phyloP scores from a whole-genome alignment of 257 asterid species.

The Solanum chaucha region DNA sequence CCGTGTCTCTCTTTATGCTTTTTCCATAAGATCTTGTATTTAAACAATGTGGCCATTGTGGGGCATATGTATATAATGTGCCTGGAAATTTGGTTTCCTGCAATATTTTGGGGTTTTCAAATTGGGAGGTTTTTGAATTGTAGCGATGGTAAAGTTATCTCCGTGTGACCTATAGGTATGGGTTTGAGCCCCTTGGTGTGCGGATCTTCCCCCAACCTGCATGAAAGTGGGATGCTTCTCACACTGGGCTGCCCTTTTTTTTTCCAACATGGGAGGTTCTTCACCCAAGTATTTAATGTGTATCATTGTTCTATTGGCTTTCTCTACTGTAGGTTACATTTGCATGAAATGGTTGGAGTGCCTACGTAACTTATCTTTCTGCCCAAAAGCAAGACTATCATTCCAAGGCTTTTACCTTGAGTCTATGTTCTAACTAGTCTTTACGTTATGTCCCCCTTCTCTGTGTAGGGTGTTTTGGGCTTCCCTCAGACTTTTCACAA shows the following conservation, averaged over 20 bases:
- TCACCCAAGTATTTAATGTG: neutral
- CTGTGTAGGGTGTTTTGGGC: neutral
- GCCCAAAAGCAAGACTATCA: neutral
- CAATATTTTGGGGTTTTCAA: neutral
- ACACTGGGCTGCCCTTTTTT: neutral
- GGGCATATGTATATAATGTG: neutral
- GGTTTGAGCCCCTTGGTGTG: neutral
- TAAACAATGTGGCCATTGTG: neutral
- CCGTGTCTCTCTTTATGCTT: neutral
- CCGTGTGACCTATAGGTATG: neutral
- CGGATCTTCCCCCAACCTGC: neutral
- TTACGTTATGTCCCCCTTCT: neutral
- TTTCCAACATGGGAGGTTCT: neutral
- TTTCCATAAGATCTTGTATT: neutral
- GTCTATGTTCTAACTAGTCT: neutral
- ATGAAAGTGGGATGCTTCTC: neutral
- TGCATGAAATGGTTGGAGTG: neutral
- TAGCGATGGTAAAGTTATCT: neutral
- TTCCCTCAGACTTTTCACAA: neutral
- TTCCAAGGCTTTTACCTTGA: neutral
- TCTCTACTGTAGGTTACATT: neutral
- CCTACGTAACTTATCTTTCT: neutral
- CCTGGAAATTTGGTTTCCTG: neutral
- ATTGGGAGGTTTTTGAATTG: neutral
- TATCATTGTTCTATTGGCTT: neutral